Conservation (phyloP, 164 flowering plant genomes). For the Litsea cubeba region DNA sequence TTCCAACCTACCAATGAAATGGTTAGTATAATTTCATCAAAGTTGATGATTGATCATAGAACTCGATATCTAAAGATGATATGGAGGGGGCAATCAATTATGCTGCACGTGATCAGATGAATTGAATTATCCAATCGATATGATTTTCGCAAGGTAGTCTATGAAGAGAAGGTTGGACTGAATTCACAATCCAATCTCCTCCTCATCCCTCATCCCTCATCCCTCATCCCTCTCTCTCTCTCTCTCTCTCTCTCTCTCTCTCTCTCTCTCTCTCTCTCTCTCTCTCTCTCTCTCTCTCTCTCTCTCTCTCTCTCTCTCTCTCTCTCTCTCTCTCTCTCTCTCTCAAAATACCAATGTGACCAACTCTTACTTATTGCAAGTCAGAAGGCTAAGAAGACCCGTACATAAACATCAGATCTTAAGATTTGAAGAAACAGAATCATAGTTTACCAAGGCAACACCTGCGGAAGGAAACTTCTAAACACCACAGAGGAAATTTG, state of each 20-base stretch:
- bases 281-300: too few species aligned
- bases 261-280: too few species aligned
- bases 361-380: neutral
- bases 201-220: too few species aligned
- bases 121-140: neutral
- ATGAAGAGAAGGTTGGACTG: neutral
- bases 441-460: neutral
- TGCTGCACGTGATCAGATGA: neutral
- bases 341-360: neutral
- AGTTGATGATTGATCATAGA: too few species aligned
- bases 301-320: too few species aligned
- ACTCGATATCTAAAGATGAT: too few species aligned
- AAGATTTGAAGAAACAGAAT: neutral
- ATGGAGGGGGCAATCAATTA: too few species aligned
- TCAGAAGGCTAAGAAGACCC: neutral
- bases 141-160: neutral
- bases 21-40: too few species aligned
- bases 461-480: neutral
- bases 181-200: neutral
- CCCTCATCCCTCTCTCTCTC: too few species aligned
- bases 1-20: too few species aligned
- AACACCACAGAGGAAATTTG: neutral
- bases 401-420: neutral
- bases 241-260: too few species aligned
- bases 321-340: too few species aligned